Conservation (phyloP, 73 alveolate genomes). For the Tetrahymena malaccensis region DNA sequence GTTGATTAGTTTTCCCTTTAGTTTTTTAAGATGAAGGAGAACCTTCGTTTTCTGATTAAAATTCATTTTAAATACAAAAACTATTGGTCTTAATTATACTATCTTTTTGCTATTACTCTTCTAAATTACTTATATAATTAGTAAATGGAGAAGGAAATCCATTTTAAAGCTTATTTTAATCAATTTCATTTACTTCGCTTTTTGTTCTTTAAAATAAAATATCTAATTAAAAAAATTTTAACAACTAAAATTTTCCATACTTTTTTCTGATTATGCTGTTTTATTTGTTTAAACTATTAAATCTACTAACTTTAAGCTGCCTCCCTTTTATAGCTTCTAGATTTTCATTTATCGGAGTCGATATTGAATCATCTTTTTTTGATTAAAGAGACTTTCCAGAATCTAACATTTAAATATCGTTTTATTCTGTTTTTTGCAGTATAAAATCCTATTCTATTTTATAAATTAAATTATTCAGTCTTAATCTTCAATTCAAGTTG, state of each 20-base stretch:
- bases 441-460: neutral
- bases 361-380: neutral
- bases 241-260: neutral
- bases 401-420: neutral
- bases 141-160: neutral
- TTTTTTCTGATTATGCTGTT: neutral
- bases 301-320: no score
- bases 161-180: no score
- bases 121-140: neutral
- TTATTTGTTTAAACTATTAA: no score
- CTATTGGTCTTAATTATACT: neutral
- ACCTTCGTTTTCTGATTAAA: neutral
- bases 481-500: no score
- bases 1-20: neutral
- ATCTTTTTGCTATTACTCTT: neutral
- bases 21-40: neutral
- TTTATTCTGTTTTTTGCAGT: neutral
- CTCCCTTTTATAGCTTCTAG: neutral
- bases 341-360: neutral
- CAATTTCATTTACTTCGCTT: neutral
- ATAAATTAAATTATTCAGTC: no score
- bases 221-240: no score
- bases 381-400: neutral
- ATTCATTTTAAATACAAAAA: neutral
- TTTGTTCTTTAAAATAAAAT: neutral